Conservation (phyloP, 306 rosid species). For the Lathyrus aphaca region DNA sequence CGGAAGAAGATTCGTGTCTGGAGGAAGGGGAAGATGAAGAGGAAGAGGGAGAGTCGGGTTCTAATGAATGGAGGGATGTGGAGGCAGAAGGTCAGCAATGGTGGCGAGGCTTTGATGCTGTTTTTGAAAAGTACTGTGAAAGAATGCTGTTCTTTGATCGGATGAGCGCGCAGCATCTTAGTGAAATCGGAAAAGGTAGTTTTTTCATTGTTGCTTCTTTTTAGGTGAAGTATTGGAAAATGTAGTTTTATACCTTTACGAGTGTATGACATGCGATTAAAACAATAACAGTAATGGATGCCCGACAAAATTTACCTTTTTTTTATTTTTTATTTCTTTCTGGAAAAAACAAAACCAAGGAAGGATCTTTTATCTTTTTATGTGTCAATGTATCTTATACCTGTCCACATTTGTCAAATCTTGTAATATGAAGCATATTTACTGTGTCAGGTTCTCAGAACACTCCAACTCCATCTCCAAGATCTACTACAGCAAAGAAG, state of each 20-base stretch:
- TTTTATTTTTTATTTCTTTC: no score
- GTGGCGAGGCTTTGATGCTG: slow-evolving; percentile 96
- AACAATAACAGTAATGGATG: no score
- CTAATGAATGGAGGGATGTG: slow-evolving; percentile 91
- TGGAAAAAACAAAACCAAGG: no score
- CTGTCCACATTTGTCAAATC: not conserved
- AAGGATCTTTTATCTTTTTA: no score
- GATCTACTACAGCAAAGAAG: slow-evolving; percentile 84
- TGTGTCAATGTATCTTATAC: not conserved
- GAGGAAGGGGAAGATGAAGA: slow-evolving; percentile 85
- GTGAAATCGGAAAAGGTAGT: slow-evolving; percentile 60
- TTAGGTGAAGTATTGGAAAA: not conserved
- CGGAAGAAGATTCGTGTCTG: slow-evolving; percentile 79
- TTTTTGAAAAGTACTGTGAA: slow-evolving; percentile 83
- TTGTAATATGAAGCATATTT: slow-evolving; percentile 25
- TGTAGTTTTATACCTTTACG: no score
- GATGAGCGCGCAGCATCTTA: slow-evolving; percentile 64
- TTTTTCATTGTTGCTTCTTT: slow-evolving; percentile 7
- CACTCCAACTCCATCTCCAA: slow-evolving; percentile 71
- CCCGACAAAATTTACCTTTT: no score
- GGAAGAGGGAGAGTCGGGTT: slow-evolving; percentile 56
- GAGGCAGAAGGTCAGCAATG: slow-evolving; percentile 95
- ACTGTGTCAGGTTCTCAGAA: slow-evolving; percentile 52
- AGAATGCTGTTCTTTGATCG: slow-evolving; percentile 85
- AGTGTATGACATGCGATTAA: no score